A percentile compares a stretch with the other conserved stretches of the same genome.
Conservation (phyloP, 352 stramenopile species). For the Phytophthora colocasiae region DNA sequence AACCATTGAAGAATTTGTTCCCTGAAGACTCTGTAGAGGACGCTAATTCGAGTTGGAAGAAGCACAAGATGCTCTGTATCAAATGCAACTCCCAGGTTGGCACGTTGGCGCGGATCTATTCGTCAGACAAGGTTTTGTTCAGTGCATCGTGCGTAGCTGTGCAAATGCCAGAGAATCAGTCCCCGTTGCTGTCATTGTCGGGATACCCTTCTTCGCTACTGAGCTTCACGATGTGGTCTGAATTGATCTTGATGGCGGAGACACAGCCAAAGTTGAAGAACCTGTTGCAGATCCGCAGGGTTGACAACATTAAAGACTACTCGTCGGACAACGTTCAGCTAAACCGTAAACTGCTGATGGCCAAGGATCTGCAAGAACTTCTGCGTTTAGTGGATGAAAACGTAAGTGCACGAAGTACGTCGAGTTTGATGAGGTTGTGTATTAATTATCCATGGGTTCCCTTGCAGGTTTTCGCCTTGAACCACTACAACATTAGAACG, state of each 20-base stretch:
- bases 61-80: conserved; percentile 73
- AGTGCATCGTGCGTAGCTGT: conserved; percentile 70
- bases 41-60: conserved; percentile 55
- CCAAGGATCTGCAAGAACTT: conserved; percentile 64
- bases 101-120: conserved; percentile 64
- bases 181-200: conserved; percentile 73
- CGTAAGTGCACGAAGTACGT: conserved; percentile 33
- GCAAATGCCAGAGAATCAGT: conserved; percentile 76
- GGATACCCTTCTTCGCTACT: conserved; percentile 79
- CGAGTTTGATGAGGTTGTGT: background rate
- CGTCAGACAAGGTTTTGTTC: conserved; percentile 79
- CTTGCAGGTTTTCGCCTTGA: conserved; percentile 53
- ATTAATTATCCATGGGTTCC: conserved; percentile 6
- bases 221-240: conserved; percentile 80
- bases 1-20: conserved; percentile 62
- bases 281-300: conserved; percentile 64
- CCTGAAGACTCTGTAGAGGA: conserved; percentile 49
- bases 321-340: conserved; percentile 57
- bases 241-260: conserved; percentile 80
- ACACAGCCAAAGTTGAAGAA: conserved; percentile 74
- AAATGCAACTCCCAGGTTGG: conserved; percentile 70
- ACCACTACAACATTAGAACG: conserved; percentile 70
- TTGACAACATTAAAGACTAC: conserved; percentile 70
- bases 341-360: conserved; percentile 71
- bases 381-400: conserved; percentile 70